phyloP scores from a whole-genome alignment of 2,329 filamentous ascomycete species.

The Cercospora sp. region DNA sequence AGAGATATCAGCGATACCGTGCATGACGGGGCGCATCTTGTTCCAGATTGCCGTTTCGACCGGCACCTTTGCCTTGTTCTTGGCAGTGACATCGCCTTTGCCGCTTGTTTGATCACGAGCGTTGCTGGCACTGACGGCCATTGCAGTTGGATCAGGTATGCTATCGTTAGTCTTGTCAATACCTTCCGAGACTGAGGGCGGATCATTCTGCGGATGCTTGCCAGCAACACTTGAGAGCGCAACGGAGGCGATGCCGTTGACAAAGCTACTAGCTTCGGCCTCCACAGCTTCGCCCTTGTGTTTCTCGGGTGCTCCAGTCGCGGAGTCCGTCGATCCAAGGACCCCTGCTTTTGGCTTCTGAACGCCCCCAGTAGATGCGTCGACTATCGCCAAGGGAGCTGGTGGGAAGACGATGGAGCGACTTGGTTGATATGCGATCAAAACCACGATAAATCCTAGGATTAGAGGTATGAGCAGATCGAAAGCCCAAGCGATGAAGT shows the following conservation, averaged over 20 bases:
- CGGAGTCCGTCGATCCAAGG: constrained; percentile 71
- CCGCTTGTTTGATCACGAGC: constrained; percentile 56
- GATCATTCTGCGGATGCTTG: constrained; percentile 69
- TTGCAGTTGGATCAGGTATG: constrained; percentile 62
- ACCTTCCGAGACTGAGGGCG: constrained; percentile 47
- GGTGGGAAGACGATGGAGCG: constrained; percentile 70
- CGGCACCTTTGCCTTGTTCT: constrained; percentile 77
- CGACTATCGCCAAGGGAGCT: constrained; percentile 72
- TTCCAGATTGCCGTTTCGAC: constrained; percentile 76
- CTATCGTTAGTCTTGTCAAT: constrained; percentile 46
- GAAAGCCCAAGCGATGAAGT: constrained; percentile 67
- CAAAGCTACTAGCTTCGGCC: constrained; percentile 77
- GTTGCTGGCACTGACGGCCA: constrained; percentile 56
- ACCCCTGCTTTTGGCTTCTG: constrained; percentile 76
- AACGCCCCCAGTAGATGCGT: constrained; percentile 67
- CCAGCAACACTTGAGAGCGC: constrained; percentile 74
- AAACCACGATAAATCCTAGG: constrained; percentile 58
- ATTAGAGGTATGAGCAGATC: constrained; percentile 68
- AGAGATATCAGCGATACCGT: constrained; percentile 58
- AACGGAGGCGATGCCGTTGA: constrained; percentile 70
- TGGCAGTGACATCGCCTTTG: constrained; percentile 44
- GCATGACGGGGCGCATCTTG: constrained; percentile 73
- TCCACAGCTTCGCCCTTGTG: constrained; percentile 82
- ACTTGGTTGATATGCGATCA: constrained; percentile 66
- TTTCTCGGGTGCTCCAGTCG: constrained; percentile 79